These are phyloP conservation scores for Neurospora sublineolata DNA, from an alignment of 495 filamentous ascomycete genomes.

Conservation along the genomic window DNA sequence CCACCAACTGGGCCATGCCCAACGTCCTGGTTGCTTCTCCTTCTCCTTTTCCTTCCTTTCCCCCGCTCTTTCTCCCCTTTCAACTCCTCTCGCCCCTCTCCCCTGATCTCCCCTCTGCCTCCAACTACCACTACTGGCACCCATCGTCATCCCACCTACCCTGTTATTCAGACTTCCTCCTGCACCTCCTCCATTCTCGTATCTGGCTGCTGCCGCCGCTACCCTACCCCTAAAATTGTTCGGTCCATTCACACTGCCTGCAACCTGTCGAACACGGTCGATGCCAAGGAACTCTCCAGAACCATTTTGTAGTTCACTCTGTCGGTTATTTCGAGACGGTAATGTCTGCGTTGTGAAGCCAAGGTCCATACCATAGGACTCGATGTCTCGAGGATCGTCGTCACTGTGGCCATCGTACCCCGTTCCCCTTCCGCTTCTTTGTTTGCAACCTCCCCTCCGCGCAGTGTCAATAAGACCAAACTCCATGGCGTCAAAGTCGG, in stretches of 20 bases:
- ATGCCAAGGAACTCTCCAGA: neutral
- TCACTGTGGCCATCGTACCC: neutral
- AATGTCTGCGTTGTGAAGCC: neutral
- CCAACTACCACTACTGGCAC: neutral
- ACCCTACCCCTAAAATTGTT: neutral
- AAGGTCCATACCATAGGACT: neutral
- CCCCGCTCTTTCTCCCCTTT: neutral
- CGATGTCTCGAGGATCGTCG: neutral
- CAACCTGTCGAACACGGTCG: neutral
- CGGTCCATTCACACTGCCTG: neutral
- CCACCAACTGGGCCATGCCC: neutral
- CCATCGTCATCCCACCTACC: neutral
- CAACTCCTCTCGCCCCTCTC: neutral
- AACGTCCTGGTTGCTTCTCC: neutral
- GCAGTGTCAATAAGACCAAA: neutral
- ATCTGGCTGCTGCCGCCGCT: neutral
- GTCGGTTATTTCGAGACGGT: neutral
- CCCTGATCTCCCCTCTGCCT: neutral
- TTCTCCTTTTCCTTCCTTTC: neutral
- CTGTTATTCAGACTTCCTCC: neutral
- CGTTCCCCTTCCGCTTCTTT: neutral
- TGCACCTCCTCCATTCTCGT: neutral
- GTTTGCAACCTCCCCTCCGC: neutral
- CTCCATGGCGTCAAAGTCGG: neutral
- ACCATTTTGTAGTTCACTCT: neutral